phyloP scores from a whole-genome alignment of 2,329 filamentous ascomycete species.

The Ambrosiella beaveri region DNA sequence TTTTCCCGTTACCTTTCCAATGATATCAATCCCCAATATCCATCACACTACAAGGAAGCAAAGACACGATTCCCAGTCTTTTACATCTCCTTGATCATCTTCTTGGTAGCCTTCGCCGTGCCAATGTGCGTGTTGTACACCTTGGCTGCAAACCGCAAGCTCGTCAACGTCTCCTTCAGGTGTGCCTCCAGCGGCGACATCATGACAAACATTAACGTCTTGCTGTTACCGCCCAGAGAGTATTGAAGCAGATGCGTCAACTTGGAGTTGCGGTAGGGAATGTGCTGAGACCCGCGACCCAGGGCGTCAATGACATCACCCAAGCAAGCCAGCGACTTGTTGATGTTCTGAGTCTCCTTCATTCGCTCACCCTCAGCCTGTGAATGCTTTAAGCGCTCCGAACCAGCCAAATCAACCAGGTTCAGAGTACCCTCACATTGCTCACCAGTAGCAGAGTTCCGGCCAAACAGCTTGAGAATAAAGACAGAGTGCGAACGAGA shows the following conservation, averaged over 20 bases:
- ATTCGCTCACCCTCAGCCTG: slow-evolving; percentile 72
- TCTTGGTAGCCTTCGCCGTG: slow-evolving; percentile 62
- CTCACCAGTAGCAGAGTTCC: slow-evolving; percentile 61
- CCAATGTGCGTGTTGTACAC: slow-evolving; percentile 85
- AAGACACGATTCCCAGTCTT: not conserved
- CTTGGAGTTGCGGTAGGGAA: slow-evolving; percentile 94
- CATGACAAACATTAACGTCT: slow-evolving; percentile 99
- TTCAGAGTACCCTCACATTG: slow-evolving; percentile 86
- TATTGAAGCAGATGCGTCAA: slow-evolving; percentile 91
- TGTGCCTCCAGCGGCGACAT: slow-evolving; percentile 82
- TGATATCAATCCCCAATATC: not conserved
- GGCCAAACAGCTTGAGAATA: slow-evolving; percentile 61
- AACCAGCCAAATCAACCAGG: slow-evolving; percentile 86
- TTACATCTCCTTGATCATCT: slow-evolving; percentile 17
- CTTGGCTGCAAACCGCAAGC: slow-evolving; percentile 90
- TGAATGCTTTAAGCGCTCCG: slow-evolving; percentile 75
- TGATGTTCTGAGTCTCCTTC: slow-evolving; percentile 94
- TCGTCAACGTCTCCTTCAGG: slow-evolving; percentile 81
- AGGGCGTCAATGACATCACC: slow-evolving; percentile 89
- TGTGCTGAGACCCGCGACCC: slow-evolving; percentile 65
- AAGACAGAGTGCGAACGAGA: slow-evolving; percentile 94
- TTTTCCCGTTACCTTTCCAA: slow-evolving; percentile 7
- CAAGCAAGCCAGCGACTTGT: slow-evolving; percentile 78
- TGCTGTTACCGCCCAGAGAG: slow-evolving; percentile 83
- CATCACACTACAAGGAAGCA: not conserved